A percentile compares a stretch with the other conserved stretches of the same genome.
These are phyloP conservation scores for Boletus bicolor DNA, from an alignment of 768 basidiomycete species.

Conservation along the genomic window DNA sequence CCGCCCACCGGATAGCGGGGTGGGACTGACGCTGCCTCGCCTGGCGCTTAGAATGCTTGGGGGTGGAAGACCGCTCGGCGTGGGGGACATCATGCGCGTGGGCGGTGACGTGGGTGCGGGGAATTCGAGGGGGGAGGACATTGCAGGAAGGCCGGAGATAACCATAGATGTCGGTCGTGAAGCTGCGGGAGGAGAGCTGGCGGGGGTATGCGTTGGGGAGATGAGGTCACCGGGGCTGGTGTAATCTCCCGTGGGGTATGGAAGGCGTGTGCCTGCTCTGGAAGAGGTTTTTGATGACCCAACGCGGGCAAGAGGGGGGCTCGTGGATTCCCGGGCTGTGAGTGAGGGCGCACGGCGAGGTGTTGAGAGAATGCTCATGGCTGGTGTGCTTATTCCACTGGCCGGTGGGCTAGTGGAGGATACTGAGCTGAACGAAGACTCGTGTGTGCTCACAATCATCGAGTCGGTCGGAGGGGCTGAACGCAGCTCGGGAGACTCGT, in stretches of 20 bases:
- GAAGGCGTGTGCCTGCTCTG: constrained; percentile 48
- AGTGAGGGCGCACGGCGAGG: constrained; percentile 32
- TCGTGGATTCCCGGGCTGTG: constrained; percentile 61
- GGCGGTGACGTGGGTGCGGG: constrained; percentile 24
- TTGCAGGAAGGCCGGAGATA: constrained; percentile 44
- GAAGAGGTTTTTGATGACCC: constrained; percentile 33
- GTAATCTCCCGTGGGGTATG: constrained; percentile 85
- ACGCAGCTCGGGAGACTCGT: constrained; percentile 44
- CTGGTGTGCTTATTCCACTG: constrained; percentile 13
- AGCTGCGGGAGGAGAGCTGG: constrained; percentile 45
- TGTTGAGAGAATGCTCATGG: constrained; percentile 20
- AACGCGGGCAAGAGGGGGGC: constrained; percentile 55
- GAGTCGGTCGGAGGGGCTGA: constrained; percentile 47
- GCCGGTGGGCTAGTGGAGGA: constrained; percentile 15
- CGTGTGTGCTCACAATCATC: constrained; percentile 35
- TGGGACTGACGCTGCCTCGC: constrained; percentile 60
- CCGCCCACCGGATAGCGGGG: constrained; percentile 50
- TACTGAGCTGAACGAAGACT: constrained; percentile 23
- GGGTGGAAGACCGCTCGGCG: constrained; percentile 37
- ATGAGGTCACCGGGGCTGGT: constrained; percentile 56
- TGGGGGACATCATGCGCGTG: constrained; percentile 20
- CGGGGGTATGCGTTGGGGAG: constrained; percentile 33
- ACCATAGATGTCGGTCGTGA: constrained; percentile 42
- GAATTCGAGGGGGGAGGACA: constrained; percentile 25
- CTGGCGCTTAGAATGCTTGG: constrained; percentile 41